A percentile compares a stretch with the other conserved stretches of the same genome.
Evolutionary conservation across 108 stramenopile species (phyloP).

Genomic region (Mayamaea pseudoterrestris): DNA sequence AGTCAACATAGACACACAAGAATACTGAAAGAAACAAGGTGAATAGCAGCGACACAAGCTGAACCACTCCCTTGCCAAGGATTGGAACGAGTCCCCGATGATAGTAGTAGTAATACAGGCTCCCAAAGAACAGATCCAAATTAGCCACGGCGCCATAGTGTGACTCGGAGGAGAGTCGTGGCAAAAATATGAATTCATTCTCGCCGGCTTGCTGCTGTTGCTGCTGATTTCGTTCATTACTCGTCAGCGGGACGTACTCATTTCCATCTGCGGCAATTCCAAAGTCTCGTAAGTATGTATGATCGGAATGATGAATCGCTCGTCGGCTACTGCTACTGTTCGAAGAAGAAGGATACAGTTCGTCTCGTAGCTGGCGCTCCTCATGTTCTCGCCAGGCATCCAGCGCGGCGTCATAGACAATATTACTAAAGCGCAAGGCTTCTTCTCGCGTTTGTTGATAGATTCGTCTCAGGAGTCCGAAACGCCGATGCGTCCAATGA

Average conservation of each 20-base stretch:
- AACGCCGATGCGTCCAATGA: too few species aligned
- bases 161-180: conserved; percentile 32
- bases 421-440: background rate
- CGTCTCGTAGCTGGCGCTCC: background rate
- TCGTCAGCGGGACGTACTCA: background rate
- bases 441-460: conserved; percentile 3
- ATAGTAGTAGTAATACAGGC: conserved; percentile 86
- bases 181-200: conserved; percentile 52
- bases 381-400: conserved; percentile 2
- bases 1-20: conserved; percentile 81
- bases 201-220: conserved; percentile 1
- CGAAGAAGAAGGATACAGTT: background rate
- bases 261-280: background rate
- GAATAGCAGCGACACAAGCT: conserved; percentile 75
- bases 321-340: background rate
- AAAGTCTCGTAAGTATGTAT: background rate
- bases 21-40: conserved; percentile 80
- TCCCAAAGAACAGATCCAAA: conserved; percentile 75
- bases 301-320: conserved; percentile 1
- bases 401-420: background rate
- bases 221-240: conserved; percentile 2
- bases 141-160: conserved; percentile 72
- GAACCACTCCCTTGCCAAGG: conserved; percentile 69
- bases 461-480: background rate
- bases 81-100: conserved; percentile 82